Evolutionary conservation across 768 basidiomycete species (phyloP), one percentile per base, ranked within the genome.

Genomic region (Kwoniella mangroviensis): DNA sequence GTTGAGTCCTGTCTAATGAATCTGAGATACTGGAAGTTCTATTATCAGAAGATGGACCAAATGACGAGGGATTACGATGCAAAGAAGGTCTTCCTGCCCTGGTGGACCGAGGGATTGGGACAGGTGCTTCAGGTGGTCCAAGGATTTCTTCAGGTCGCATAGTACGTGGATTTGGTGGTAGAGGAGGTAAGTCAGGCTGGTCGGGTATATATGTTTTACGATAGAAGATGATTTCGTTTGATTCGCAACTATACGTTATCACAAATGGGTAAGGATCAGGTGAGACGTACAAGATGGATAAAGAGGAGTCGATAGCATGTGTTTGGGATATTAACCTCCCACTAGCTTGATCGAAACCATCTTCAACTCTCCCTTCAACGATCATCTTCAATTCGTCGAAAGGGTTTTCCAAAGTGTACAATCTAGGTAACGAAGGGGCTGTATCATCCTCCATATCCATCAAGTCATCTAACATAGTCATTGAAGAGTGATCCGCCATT

Each of bases 351-450:
- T 52, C 26, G 40, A 45, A 52, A 2, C 72, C 72, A 13, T 64
- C 68, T 26, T 65, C 64, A 1, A 72, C 71, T 7, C 54, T 59
- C 1, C 58, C 74, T 49, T 72, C 69, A n/a, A 74, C 72, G 6
- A 79, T 68, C 59, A 69, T 59, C 60, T 70, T 74, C 42, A 77
- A 49, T 64, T 83, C 82, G 12, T 79, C 76, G 21, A 79, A 75
- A 4, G 82, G 82, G n/a, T 75, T 68, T 10, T 56, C 42, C 5
- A 80, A 65, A 6, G 73, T 71, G 54, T 70, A 80, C 26, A 81
- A 41, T n/a, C 77, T 40, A 9, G 79, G 77, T 21, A 75, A 62
- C 13, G 64, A 42, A 2, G 73, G 67, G 3, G 63, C 65, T 34
- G 65, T 69, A 21, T 74, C 80, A 34, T 72, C 71, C 19, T 76